phyloP scores from a whole-genome alignment of 176 grass and related monocot species.

The Triticum urartu region DNA sequence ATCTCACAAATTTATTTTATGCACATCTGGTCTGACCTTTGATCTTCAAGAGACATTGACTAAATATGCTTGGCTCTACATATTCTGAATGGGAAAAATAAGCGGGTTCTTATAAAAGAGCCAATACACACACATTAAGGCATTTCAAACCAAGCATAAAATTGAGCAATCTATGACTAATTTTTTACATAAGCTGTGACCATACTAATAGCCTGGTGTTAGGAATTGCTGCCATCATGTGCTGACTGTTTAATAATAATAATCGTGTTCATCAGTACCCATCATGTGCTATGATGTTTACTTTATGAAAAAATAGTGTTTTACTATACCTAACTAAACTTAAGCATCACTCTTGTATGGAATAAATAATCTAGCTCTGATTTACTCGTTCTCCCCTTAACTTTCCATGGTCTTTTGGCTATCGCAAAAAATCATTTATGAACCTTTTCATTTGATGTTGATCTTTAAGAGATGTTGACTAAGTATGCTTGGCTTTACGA shows the following conservation, averaged over 20 bases:
- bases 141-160: neutral
- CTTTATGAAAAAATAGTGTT: neutral
- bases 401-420: neutral
- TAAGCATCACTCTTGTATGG: neutral
- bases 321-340: slow-evolving; percentile 7
- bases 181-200: neutral
- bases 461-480: neutral
- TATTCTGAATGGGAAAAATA: neutral
- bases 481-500: neutral
- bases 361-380: neutral
- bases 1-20: neutral
- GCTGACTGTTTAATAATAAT: neutral
- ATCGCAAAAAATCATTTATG: neutral
- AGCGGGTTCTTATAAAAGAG: neutral
- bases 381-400: neutral
- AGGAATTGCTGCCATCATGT: slow-evolving; percentile 20
- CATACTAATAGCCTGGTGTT: neutral
- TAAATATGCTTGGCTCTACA: neutral
- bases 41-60: neutral
- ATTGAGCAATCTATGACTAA: neutral
- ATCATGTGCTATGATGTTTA: slow-evolving; percentile 4
- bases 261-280: neutral
- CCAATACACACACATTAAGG: neutral
- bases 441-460: neutral
- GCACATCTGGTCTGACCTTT: neutral